A percentile compares a stretch with the other conserved stretches of the same genome.
phyloP scores from a whole-genome alignment of 2,329 filamentous ascomycete species.

The Hymenoscyphus linearis region DNA sequence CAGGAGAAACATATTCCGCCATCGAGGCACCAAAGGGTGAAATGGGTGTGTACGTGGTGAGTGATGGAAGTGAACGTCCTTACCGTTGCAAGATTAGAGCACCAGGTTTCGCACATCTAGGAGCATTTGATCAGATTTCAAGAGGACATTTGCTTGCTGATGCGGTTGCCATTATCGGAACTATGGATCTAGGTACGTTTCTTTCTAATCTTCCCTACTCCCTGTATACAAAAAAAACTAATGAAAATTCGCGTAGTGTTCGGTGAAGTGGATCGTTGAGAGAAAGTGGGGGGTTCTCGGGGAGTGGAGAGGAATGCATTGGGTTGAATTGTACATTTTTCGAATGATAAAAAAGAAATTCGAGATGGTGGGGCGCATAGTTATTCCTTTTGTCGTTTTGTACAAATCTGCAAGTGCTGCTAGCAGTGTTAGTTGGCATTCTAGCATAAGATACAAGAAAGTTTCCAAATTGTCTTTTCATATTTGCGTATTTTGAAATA shows the following conservation, averaged over 20 bases:
- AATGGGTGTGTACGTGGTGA: conserved; percentile 97
- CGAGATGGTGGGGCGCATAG: neutral
- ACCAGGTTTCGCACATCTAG: conserved; percentile 91
- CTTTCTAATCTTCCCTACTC: neutral
- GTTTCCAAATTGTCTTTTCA: neutral
- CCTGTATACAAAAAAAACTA: conserved; percentile 15
- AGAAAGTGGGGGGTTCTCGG: neutral
- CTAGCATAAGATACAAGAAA: neutral
- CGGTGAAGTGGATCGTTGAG: conserved; percentile 47
- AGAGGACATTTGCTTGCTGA: conserved; percentile 93
- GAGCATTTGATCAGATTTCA: conserved; percentile 88
- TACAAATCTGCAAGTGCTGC: conserved; percentile 1
- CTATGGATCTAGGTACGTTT: conserved; percentile 74
- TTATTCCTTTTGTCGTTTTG: neutral
- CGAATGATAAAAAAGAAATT: conserved; percentile 3
- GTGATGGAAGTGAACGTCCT: conserved; percentile 90
- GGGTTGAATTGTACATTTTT: conserved; percentile 8
- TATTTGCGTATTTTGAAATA: neutral
- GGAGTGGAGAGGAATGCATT: conserved; percentile 2
- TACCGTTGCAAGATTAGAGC: conserved; percentile 98
- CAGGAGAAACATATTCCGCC: conserved; percentile 94
- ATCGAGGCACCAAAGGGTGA: conserved; percentile 99
- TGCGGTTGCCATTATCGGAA: conserved; percentile 90
- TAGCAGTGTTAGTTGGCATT: neutral
- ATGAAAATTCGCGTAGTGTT: conserved; percentile 26